Evolutionary conservation across 129 eudicot genomes (phyloP).

Genomic region (Flaveria ramosissima): DNA sequence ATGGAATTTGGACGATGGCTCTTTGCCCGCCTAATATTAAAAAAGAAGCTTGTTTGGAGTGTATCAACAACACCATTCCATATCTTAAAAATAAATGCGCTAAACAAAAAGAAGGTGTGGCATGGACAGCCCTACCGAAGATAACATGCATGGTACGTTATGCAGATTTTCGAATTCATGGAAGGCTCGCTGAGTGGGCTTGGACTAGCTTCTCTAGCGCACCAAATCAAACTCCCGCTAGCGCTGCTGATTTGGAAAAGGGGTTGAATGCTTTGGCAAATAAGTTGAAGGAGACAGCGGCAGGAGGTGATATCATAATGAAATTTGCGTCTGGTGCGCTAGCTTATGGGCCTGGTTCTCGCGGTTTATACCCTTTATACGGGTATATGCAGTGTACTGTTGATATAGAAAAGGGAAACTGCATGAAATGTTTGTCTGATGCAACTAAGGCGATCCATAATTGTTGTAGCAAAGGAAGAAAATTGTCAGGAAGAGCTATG

Average conservation of each 20-base stretch:
- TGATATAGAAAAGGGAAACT: neutral
- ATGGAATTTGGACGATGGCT: neutral
- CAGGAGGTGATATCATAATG: neutral
- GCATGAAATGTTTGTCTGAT: neutral
- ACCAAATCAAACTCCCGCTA: neutral
- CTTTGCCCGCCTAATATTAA: neutral
- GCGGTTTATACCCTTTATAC: neutral
- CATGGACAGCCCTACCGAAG: neutral
- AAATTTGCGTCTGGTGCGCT: neutral
- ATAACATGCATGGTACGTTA: neutral
- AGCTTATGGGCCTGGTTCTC: neutral
- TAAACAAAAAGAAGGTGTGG: neutral
- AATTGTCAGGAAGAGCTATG: neutral
- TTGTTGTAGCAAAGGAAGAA: neutral
- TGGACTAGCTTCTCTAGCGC: neutral
- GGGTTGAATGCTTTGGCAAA: neutral
- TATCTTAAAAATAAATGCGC: neutral
- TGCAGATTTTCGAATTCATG: neutral
- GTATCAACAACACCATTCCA: neutral
- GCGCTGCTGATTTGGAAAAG: neutral
- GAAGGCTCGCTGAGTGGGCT: neutral
- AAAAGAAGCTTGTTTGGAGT: neutral
- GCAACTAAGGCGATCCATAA: neutral
- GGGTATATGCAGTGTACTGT: neutral
- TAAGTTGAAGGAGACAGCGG: neutral